A percentile compares a stretch with the other conserved stretches of the same genome.
Conservation (phyloP, 495 filamentous ascomycete genomes). For the Annulohypoxylon bovei region DNA sequence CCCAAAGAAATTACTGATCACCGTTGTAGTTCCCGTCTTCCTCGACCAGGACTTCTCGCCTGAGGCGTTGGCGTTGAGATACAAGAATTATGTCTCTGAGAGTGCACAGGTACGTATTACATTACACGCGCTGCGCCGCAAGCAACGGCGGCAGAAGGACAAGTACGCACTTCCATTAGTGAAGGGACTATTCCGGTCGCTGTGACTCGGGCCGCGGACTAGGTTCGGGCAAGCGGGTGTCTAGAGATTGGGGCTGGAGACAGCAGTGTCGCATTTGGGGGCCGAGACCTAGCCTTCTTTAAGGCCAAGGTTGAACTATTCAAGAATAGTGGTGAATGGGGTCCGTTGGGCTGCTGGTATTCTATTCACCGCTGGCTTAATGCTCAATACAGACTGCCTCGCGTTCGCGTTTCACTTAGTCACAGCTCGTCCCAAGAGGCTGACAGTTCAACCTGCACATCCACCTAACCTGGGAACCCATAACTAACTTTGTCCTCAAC, state of each 20-base stretch:
- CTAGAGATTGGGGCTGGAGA: constrained; percentile 8
- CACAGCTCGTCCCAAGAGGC: constrained; percentile 8
- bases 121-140: constrained; percentile 1
- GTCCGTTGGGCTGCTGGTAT: constrained; percentile 30
- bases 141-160: neutral
- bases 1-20: too few species aligned
- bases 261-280: constrained; percentile 26
- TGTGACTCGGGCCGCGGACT: constrained; percentile 12
- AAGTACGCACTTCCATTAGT: neutral
- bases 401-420: constrained; percentile 1
- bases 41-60: constrained; percentile 65
- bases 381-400: constrained; percentile 8
- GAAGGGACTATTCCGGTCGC: constrained; percentile 6
- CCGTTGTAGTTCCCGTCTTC: constrained; percentile 70
- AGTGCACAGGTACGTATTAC: constrained; percentile 54
- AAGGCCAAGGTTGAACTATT: constrained; percentile 3
- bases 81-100: constrained; percentile 54
- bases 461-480: constrained; percentile 16
- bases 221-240: constrained; percentile 5
- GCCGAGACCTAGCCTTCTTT: constrained; percentile 11
- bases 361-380: constrained; percentile 8
- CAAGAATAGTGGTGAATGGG: constrained; percentile 19
- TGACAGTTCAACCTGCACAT: constrained; percentile 21
- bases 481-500: constrained; percentile 3
- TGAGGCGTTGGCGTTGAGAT: constrained; percentile 60